Base-by-base conservation (phyloP, 352 stramenopile genomes). In the Pythium rhizo-oryzae region DNA sequence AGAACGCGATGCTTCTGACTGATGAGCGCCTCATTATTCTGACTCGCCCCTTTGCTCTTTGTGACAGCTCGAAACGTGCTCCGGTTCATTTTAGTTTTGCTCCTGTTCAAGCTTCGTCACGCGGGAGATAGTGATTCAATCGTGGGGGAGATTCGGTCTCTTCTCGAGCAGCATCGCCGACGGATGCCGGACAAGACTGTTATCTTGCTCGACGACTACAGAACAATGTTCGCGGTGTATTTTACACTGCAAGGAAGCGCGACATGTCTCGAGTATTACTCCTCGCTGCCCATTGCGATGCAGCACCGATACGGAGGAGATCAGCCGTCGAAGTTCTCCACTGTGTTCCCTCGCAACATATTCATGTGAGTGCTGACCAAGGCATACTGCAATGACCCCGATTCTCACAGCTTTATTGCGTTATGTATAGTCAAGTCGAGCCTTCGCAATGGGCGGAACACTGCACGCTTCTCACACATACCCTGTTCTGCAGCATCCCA, bases 401-500 rank as follows among this genome's bases (percentile, higher is more conserved):
- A 5, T 55, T 30, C 39, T 62, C 23, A 60, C 53, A 28, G 30
- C 7, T 25, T 35, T n/a, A 15, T 30, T 47, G 8, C n/a, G 23
- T 55, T 7, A 18, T 51, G 1, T 61, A 52, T 37, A 93, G 84
- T 1, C 79, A 82, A 59, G 71, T 88, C 11, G 76, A 90, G 33
- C 71, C 89, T 47, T 76, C 80, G 12, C 74, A 81, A 21, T 96
- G 81, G 79, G 83, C 84, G 0, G 69, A 87, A 53, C 86, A 95
- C 15, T 93, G 85, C 68, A 96, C 89, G 5, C 65, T 96, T 19
- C 51, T 95, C 25, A 91, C 85, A 0, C 89, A 96, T 67, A 82
- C 85, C 8, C 59, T 96, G 1, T 96, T 96, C 63, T 85, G 79
- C 57, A 84, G 74, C 43, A 94, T 96, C 57, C 85, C 89, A 73